Evolutionary conservation across 1,284 basidiomycete species (phyloP).

Genomic region (Puccinia novopanici): DNA sequence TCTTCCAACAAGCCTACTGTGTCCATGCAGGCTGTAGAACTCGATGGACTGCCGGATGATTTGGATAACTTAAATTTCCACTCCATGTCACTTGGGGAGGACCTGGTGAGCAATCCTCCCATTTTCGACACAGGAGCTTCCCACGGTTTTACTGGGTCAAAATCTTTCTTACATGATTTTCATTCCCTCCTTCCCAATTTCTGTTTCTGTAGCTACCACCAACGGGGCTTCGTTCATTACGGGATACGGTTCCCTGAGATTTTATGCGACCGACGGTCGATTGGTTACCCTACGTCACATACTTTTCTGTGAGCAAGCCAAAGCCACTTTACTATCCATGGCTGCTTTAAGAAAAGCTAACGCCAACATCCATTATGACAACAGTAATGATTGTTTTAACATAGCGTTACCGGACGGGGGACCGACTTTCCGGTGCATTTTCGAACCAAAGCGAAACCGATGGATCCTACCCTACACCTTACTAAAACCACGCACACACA

Average conservation of each 20-base stretch:
- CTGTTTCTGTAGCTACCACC: constrained; percentile 1
- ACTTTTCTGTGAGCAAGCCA: neutral
- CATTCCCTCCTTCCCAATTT: neutral
- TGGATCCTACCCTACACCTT: too few relatives aligned
- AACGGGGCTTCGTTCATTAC: neutral
- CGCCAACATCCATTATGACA: neutral
- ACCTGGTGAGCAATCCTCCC: neutral
- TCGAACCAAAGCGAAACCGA: too few relatives aligned
- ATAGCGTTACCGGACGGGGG: too few relatives aligned
- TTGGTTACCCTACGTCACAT: neutral
- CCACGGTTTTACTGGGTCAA: constrained; percentile 10
- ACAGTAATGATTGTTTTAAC: neutral
- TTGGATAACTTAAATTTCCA: neutral
- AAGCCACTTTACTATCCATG: neutral
- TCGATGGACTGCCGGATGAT: neutral
- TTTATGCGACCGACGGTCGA: neutral
- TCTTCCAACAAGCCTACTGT: too few relatives aligned
- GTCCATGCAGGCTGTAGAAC: neutral
- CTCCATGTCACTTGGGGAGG: neutral
- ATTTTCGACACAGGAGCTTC: constrained; percentile 4
- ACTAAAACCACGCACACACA: neutral
- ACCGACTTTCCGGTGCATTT: too few relatives aligned
- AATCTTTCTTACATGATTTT: neutral
- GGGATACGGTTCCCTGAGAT: neutral
- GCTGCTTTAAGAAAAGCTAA: constrained; percentile 11